Evolutionary conservation across 768 basidiomycete species (phyloP).

Genomic region (Phylloporus sp.): DNA sequence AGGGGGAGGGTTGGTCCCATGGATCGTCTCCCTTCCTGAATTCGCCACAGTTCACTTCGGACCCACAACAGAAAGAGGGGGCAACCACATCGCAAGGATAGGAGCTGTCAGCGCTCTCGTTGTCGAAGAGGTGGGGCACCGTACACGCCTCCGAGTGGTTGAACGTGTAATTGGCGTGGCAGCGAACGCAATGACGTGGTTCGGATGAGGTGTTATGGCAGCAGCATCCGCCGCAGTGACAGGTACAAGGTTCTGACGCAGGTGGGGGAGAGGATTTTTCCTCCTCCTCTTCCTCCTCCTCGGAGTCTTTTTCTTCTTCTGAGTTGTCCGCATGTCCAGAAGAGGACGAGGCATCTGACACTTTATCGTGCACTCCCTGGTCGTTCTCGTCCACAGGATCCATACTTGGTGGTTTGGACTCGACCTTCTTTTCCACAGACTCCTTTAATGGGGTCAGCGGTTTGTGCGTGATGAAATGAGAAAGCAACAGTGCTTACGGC

Average conservation of each 20-base stretch:
- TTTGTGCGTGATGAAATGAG: too few relatives aligned
- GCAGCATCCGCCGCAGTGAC: slow-evolving; percentile 2
- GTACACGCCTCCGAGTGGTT: slow-evolving; percentile 4
- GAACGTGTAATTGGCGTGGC: slow-evolving; percentile 2
- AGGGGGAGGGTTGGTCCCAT: not conserved
- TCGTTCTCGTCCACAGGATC: too few relatives aligned
- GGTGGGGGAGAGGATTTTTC: too few relatives aligned
- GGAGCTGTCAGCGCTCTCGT: rapidly evolving
- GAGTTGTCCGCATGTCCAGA: too few relatives aligned
- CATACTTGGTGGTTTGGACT: too few relatives aligned
- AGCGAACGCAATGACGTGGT: slow-evolving; percentile 2
- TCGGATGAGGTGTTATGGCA: not conserved
- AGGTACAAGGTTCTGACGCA: not conserved
- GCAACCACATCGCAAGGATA: not conserved
- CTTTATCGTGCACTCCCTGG: too few relatives aligned
- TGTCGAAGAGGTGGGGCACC: not conserved
- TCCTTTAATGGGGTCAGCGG: too few relatives aligned
- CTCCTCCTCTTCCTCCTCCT: too few relatives aligned
- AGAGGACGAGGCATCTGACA: too few relatives aligned
- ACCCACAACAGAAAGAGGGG: not conserved
- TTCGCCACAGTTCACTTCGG: not conserved
- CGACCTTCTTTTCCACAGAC: too few relatives aligned
- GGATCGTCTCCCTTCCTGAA: not conserved
- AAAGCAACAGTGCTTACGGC: too few relatives aligned
- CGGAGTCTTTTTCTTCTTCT: too few relatives aligned